Base-by-base conservation (phyloP, 495 filamentous ascomycete genomes). In the Talaromyces proteolyticus region DNA sequence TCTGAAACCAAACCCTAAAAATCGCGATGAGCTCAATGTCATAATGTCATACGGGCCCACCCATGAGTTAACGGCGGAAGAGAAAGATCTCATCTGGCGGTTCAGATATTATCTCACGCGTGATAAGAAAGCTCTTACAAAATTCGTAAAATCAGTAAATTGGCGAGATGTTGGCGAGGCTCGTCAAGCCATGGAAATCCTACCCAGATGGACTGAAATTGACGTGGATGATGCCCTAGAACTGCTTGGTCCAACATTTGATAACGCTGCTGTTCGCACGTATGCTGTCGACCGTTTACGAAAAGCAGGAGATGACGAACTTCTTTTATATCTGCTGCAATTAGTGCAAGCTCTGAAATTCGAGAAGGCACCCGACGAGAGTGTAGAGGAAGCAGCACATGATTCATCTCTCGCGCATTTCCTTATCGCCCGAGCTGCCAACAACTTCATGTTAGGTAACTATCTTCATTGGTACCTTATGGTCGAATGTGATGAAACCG, bases 401-500 rank as follows among this genome's bases (percentile, higher is more conserved):
- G 89, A 95, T 53, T 96, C 91, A 3, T 95, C 91, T 0, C 74
- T 99, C 6, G 94, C 90, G 16, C 79, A 81, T 37, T 97, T 99
- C 63, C 76, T 99, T 10, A 91, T 99, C 45, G 78, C 81, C 0
- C 77, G 94, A 26, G 92, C 94, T 7, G 82, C 85, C 12, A 79
- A 85, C 47, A 96, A 92, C 57, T 84, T 94, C 56, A 86, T 87
- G 48, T 79, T 99, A 1, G 93, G 91, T 4, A 99, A 93, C 61
- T 96, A 89, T 62, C 79, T 99, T 42, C 89, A 94, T 65, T 99
- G 93, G 93, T 99, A 97, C 63, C 74, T 99, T 1, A 96, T 96
- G 82, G 94, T 97, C 3, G 94, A 99, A 64, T 89, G 84, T 34
- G 92, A 96, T 59, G 91, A 96, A 57, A 78, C 82, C 47, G 86